Evolutionary conservation across 2,329 filamentous ascomycete genomes (phyloP).

Genomic region (Cordyceps pruinosa): DNA sequence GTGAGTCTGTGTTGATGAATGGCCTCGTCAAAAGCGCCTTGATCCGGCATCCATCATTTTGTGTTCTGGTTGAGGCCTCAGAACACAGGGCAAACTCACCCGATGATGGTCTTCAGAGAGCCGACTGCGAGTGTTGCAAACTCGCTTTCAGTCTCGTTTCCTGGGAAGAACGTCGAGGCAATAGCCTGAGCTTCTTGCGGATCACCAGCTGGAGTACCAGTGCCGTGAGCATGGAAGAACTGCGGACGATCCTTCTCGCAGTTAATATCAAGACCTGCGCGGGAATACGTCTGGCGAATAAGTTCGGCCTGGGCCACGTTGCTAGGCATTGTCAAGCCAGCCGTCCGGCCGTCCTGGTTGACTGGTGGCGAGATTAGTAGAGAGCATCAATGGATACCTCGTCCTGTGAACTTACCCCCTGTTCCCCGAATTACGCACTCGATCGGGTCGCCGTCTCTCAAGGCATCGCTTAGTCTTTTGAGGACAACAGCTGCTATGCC

Average conservation of each 20-base stretch:
- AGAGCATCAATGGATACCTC: too few species aligned
- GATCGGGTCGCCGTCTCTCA: constrained; percentile 45
- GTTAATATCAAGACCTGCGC: constrained; percentile 26
- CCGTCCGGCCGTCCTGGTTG: constrained; percentile 47
- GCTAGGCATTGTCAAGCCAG: constrained; percentile 49
- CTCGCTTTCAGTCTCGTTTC: neutral
- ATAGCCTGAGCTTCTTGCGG: constrained; percentile 43
- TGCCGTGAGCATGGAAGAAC: constrained; percentile 36
- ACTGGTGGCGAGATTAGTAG: too few species aligned
- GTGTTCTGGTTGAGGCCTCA: too few species aligned
- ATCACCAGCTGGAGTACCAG: constrained; percentile 32
- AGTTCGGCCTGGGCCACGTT: constrained; percentile 31
- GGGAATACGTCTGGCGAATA: constrained; percentile 30
- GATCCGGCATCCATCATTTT: too few species aligned
- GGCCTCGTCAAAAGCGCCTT: too few species aligned
- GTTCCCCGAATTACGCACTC: constrained; percentile 40
- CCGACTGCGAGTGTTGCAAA: constrained; percentile 26
- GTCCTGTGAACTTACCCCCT: too few species aligned
- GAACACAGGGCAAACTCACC: too few species aligned
- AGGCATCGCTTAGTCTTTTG: constrained; percentile 37
- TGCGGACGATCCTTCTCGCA: constrained; percentile 26
- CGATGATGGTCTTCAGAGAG: constrained; percentile 40
- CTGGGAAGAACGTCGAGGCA: constrained; percentile 30
- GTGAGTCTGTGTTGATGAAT: too few species aligned
- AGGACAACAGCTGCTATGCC: constrained; percentile 40